Conservation (phyloP, 495 filamentous ascomycete species). For the Usnea hakonensis region DNA sequence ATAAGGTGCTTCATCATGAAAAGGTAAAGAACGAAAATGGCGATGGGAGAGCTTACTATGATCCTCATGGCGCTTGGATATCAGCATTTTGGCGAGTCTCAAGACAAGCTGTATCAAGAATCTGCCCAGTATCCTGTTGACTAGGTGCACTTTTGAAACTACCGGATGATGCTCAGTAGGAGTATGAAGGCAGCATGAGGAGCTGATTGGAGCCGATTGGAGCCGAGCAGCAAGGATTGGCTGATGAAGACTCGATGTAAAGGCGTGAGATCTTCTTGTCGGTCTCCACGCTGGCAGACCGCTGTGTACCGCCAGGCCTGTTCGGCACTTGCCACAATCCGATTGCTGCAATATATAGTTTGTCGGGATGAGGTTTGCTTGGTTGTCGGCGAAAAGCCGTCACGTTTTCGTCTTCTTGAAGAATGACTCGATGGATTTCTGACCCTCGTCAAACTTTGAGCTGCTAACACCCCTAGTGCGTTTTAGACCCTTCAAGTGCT, state of each 20-base stretch:
- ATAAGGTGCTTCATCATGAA: conserved; percentile 46
- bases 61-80: background rate
- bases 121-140: background rate
- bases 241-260: background rate
- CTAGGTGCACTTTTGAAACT: background rate
- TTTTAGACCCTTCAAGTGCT: conserved; percentile 64
- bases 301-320: background rate
- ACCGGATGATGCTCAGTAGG: too few relatives aligned
- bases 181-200: too few relatives aligned
- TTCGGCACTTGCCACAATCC: background rate
- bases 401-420: conserved; percentile 47
- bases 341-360: background rate
- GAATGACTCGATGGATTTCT: conserved; percentile 70
- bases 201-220: too few relatives aligned
- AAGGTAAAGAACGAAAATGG: background rate
- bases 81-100: background rate
- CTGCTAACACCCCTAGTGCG: conserved; percentile 73
- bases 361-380: background rate
- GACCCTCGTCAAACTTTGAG: conserved; percentile 59
- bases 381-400: background rate
- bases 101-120: background rate
- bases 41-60: background rate
- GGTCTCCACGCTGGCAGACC: background rate
- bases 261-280: background rate
- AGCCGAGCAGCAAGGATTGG: background rate